phyloP scores from a whole-genome alignment of 768 basidiomycete genomes.

The Pisolithus microcarpus region DNA sequence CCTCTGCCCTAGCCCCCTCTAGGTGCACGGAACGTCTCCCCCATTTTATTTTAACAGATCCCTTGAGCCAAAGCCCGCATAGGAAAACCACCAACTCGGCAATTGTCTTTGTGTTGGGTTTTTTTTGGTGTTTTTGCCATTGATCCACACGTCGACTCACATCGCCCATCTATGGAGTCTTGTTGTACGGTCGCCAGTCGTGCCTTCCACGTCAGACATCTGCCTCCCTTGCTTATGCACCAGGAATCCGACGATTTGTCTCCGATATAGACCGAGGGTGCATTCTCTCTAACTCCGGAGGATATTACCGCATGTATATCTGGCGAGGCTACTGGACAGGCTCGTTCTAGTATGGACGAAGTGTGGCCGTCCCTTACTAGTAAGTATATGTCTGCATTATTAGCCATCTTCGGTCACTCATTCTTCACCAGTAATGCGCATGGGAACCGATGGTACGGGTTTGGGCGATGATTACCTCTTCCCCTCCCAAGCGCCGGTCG shows the following conservation, averaged over 20 bases:
- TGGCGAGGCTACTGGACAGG: conserved; percentile 23
- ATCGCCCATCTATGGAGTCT: conserved; percentile 34
- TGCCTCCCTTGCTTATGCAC: conserved; percentile 37
- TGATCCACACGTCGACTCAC: too few species aligned
- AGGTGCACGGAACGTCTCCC: too few species aligned
- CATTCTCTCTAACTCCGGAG: conserved; percentile 44
- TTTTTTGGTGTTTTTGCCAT: too few species aligned
- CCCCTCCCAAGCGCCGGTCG: conserved; percentile 21
- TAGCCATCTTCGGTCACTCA: conserved; percentile 3
- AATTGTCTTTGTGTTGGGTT: too few species aligned
- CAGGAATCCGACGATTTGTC: conserved; percentile 30
- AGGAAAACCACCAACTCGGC: too few species aligned
- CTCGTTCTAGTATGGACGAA: conserved; percentile 38
- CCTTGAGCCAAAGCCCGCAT: too few species aligned
- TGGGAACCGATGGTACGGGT: conserved; percentile 30
- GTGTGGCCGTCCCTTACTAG: too few species aligned
- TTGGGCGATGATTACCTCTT: conserved; percentile 41
- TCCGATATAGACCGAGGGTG: conserved; percentile 38
- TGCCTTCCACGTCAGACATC: conserved; percentile 32
- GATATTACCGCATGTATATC: conserved; percentile 53
- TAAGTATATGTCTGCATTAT: too few species aligned
- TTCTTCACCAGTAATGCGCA: conserved; percentile 60
- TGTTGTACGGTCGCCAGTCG: conserved; percentile 39
- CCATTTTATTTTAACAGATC: too few species aligned
- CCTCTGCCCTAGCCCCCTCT: too few species aligned